A percentile compares a stretch with the other conserved stretches of the same genome.
These are phyloP conservation scores for Kuraishia hungarica DNA, from an alignment of 805 yeast species.

Conservation along the genomic window DNA sequence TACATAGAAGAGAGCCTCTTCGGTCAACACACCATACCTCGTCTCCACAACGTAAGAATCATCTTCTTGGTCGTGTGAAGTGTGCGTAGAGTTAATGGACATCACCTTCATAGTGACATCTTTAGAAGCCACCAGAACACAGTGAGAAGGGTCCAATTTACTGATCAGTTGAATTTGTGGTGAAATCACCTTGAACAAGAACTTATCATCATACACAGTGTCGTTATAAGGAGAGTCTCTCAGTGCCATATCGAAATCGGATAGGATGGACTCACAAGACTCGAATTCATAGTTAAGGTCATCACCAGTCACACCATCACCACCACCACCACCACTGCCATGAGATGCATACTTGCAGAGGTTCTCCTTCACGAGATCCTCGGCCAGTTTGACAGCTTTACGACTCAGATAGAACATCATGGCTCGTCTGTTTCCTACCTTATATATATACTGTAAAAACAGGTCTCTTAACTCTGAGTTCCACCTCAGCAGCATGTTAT, in stretches of 20 bases:
- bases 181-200: slow-evolving; percentile 57
- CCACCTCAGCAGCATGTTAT: slow-evolving; percentile 74
- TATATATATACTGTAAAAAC: slow-evolving; percentile 49
- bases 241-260: slow-evolving; percentile 46
- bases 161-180: slow-evolving; percentile 76
- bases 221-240: slow-evolving; percentile 17
- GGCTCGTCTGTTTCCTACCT: slow-evolving; percentile 35
- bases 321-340: too few species aligned
- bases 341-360: not conserved
- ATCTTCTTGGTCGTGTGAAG: slow-evolving; percentile 19
- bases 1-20: slow-evolving; percentile 63
- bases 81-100: slow-evolving; percentile 41
- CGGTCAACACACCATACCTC: slow-evolving; percentile 57
- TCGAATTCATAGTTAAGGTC: slow-evolving; percentile 10
- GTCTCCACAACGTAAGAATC: slow-evolving; percentile 39
- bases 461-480: slow-evolving; percentile 58
- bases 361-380: not conserved
- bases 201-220: slow-evolving; percentile 28
- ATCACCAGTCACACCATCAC: not conserved
- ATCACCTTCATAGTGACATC: slow-evolving; percentile 58
- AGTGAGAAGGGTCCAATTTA: slow-evolving; percentile 42
- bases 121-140: slow-evolving; percentile 66
- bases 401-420: slow-evolving; percentile 34
- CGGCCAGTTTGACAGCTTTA: slow-evolving; percentile 37
- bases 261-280: slow-evolving; percentile 18